These are phyloP conservation scores for Pholiota molesta DNA, from an alignment of 768 basidiomycete genomes.

Conservation along the genomic window DNA sequence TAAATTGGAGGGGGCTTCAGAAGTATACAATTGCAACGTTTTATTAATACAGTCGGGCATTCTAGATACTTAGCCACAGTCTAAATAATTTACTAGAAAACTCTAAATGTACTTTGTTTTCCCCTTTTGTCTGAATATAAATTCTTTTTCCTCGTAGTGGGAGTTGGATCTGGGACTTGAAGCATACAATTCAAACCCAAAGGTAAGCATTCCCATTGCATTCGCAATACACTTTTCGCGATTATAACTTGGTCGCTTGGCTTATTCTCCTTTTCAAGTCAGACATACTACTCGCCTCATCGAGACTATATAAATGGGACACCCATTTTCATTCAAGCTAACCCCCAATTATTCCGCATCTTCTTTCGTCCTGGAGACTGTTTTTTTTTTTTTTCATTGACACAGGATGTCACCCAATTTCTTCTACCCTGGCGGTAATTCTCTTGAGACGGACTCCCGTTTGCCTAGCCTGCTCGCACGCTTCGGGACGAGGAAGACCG, in stretches of 20 bases:
- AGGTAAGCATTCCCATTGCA: too few relatives aligned
- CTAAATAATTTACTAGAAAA: neutral
- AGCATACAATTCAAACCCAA: too few relatives aligned
- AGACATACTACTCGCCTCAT: neutral
- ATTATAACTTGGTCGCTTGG: too few relatives aligned
- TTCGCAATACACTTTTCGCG: too few relatives aligned
- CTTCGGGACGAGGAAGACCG: neutral
- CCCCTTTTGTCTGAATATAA: neutral
- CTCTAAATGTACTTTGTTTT: neutral
- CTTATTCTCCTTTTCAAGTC: neutral
- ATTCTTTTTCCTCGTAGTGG: too few relatives aligned
- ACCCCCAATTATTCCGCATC: neutral
- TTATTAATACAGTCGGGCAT: neutral
- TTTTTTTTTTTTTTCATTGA: neutral
- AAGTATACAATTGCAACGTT: neutral
- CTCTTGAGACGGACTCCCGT: neutral
- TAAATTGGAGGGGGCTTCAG: neutral
- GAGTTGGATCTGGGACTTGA: too few relatives aligned
- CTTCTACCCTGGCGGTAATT: neutral
- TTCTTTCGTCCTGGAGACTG: neutral
- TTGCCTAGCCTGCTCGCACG: neutral
- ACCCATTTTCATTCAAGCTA: neutral
- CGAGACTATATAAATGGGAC: neutral
- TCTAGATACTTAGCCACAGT: neutral
- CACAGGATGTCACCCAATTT: neutral